Conservation (phyloP, 805 yeast genomes). For the Sungouiella blattae region DNA sequence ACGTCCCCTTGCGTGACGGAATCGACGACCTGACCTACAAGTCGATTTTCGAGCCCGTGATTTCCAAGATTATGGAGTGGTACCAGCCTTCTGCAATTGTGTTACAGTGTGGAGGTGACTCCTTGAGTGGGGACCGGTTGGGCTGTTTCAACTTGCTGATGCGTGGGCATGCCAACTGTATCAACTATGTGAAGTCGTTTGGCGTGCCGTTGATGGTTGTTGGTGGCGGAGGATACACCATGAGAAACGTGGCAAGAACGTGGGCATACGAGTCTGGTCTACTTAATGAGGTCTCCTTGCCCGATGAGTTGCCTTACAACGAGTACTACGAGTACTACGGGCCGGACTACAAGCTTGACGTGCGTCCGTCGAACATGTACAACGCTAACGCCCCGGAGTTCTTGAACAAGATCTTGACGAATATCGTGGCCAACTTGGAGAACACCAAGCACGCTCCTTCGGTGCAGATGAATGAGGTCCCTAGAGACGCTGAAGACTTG, state of each 20-base stretch:
- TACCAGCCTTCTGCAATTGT: slow-evolving; percentile 95
- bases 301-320: slow-evolving; percentile 82
- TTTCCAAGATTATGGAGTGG: slow-evolving; percentile 72
- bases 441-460: slow-evolving; percentile 96
- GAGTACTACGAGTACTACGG: slow-evolving; percentile 97
- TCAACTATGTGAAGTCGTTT: slow-evolving; percentile 78
- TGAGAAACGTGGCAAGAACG: slow-evolving; percentile 91
- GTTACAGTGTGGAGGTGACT: slow-evolving; percentile 98
- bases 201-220: slow-evolving; percentile 88
- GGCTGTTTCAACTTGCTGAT: slow-evolving; percentile 95
- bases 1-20: slow-evolving; percentile 88
- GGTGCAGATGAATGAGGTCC: slow-evolving; percentile 87
- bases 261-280: slow-evolving; percentile 95
- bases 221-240: slow-evolving; percentile 99
- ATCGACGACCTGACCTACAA: slow-evolving; percentile 87
- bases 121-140: slow-evolving; percentile 89
- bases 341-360: slow-evolving; percentile 93
- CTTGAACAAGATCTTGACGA: slow-evolving; percentile 75
- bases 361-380: slow-evolving; percentile 93
- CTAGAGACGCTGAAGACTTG: slow-evolving; percentile 80
- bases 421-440: slow-evolving; percentile 74
- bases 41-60: slow-evolving; percentile 85
- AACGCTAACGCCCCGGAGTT: slow-evolving; percentile 94
- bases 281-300: slow-evolving; percentile 72
- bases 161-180: slow-evolving; percentile 95